Evolutionary conservation across 176 grass and related monocot species (phyloP).

Genomic region (Cocos nucifera): DNA sequence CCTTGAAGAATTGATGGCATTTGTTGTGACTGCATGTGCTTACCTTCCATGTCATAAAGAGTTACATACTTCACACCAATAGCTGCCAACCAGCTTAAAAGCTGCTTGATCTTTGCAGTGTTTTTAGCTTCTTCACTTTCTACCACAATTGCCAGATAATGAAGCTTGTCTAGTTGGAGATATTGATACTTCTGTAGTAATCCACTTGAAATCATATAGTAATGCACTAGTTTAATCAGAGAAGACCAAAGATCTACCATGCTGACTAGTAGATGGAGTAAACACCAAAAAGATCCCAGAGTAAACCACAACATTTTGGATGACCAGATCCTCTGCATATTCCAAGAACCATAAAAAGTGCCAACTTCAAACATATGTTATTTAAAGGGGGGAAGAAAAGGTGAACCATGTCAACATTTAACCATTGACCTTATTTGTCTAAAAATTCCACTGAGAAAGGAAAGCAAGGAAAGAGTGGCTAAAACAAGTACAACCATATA

Average conservation of each 20-base stretch:
- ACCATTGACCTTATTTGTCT: too few relatives aligned
- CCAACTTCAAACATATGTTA: too few relatives aligned
- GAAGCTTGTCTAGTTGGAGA: slow-evolving; percentile 42
- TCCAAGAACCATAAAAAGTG: slow-evolving; percentile 9
- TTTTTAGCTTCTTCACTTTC: slow-evolving; percentile 88
- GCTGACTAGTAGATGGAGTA: slow-evolving; percentile 43
- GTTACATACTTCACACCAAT: slow-evolving; percentile 56
- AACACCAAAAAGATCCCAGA: slow-evolving; percentile 55
- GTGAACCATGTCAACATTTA: too few relatives aligned
- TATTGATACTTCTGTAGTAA: slow-evolving; percentile 49
- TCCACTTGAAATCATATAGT: slow-evolving; percentile 56
- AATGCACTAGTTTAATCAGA: slow-evolving; percentile 48
- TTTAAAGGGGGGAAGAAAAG: too few relatives aligned
- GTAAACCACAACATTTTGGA: slow-evolving; percentile 38
- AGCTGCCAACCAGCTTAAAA: slow-evolving; percentile 56
- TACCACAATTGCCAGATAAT: slow-evolving; percentile 60
- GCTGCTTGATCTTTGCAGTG: slow-evolving; percentile 41
- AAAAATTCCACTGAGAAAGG: too few relatives aligned
- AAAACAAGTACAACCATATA: too few relatives aligned
- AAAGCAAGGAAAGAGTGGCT: too few relatives aligned
- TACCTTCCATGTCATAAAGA: slow-evolving; percentile 83
- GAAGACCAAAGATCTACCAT: slow-evolving; percentile 36
- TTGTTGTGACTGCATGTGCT: neutral
- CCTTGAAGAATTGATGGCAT: too few relatives aligned
- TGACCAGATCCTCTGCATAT: slow-evolving; percentile 42